Percentiles rank a stretch among this genome's conserved stretches.
These are phyloP conservation scores for Diaporthe nobilis DNA, from an alignment of 2,329 filamentous ascomycete genomes.

Conservation along the genomic window DNA sequence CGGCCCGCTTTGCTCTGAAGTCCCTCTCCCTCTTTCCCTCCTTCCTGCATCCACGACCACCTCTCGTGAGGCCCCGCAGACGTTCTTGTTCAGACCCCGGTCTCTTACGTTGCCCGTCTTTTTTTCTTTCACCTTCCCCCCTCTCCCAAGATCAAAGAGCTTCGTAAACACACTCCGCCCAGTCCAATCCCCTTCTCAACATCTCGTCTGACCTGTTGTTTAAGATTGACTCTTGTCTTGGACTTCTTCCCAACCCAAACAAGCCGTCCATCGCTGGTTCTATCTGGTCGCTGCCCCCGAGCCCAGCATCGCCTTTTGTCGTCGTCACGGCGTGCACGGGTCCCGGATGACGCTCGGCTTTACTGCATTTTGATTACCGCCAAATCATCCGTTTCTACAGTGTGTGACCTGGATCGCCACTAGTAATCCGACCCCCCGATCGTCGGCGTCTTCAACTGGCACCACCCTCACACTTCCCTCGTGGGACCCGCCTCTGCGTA, in stretches of 20 bases:
- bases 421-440: slow-evolving; percentile 38
- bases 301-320: not conserved
- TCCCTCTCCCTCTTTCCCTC: not conserved
- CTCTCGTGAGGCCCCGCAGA: slow-evolving; percentile 26
- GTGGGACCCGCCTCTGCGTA: not conserved
- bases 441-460: not conserved
- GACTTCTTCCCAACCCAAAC: not conserved
- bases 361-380: slow-evolving; percentile 3
- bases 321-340: not conserved
- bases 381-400: slow-evolving; percentile 14
- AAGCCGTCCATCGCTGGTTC: not conserved
- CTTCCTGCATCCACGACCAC: not conserved
- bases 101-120: slow-evolving; percentile 27
- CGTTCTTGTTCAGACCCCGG: slow-evolving; percentile 26
- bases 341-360: slow-evolving; percentile 36
- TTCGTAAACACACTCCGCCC: slow-evolving; percentile 1
- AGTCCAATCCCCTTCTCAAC: slow-evolving; percentile 19
- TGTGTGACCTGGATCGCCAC: slow-evolving; percentile 39
- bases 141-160: slow-evolving; percentile 19
- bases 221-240: not conserved
- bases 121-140: slow-evolving; percentile 26
- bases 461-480: not conserved
- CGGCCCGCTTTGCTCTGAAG: slow-evolving; percentile 9
- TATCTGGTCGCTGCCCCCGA: not conserved
- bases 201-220: not conserved